These are phyloP conservation scores for Endoconidiophora polonica DNA, from an alignment of 2,329 filamentous ascomycete genomes.

Conservation along the genomic window DNA sequence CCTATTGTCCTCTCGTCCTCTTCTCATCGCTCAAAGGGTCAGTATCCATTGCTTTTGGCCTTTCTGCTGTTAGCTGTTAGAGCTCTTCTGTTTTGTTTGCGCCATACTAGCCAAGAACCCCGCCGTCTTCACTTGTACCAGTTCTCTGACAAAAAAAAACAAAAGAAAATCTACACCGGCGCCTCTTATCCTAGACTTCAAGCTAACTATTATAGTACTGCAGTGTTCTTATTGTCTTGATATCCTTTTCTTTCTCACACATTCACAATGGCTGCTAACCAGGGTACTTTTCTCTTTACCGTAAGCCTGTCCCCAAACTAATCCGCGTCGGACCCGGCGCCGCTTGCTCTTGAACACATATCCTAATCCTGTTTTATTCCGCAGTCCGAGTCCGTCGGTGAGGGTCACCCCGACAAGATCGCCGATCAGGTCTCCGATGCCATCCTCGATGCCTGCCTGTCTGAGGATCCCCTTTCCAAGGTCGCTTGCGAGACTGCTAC, in stretches of 20 bases:
- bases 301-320: conserved; percentile 24
- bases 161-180: background rate
- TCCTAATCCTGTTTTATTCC: conserved; percentile 14
- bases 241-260: conserved; percentile 14
- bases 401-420: conserved; percentile 93
- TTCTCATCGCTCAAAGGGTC: conserved; percentile 11
- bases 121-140: conserved; percentile 12
- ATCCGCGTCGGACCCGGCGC: background rate
- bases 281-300: conserved; percentile 72
- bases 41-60: background rate
- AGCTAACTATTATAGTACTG: conserved; percentile 15
- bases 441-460: conserved; percentile 92
- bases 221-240: conserved; percentile 11
- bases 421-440: conserved; percentile 97
- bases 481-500: conserved; percentile 97
- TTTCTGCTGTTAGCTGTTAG: background rate
- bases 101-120: background rate
- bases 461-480: conserved; percentile 92
- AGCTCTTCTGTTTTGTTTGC: background rate
- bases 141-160: conserved; percentile 7
- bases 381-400: conserved; percentile 72
- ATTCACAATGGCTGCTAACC: conserved; percentile 42
- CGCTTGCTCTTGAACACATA: background rate
- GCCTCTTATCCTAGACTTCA: background rate
- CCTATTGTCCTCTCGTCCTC: conserved; percentile 11